phyloP scores from a whole-genome alignment of 2,329 filamentous ascomycete species.

The Cladophialophora bantiana region DNA sequence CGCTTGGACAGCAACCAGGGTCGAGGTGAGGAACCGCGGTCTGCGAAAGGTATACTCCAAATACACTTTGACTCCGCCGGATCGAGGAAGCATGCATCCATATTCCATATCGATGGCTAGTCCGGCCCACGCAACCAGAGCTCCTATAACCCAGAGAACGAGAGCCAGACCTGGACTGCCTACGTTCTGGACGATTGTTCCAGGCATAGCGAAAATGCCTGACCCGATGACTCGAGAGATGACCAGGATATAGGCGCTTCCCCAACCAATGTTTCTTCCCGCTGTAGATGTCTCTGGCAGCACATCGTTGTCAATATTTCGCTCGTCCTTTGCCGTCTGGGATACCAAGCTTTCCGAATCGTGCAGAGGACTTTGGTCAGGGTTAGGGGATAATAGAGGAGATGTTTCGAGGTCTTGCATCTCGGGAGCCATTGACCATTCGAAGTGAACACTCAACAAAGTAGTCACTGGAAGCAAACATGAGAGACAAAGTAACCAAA shows the following conservation, averaged over 20 bases:
- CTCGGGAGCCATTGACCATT: slow-evolving; percentile 11
- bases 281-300: slow-evolving; percentile 65
- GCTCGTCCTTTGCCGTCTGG: slow-evolving; percentile 46
- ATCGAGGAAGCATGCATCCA: slow-evolving; percentile 73
- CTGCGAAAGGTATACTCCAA: slow-evolving; percentile 72
- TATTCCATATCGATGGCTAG: slow-evolving; percentile 70
- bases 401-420: slow-evolving; percentile 34
- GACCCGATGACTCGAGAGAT: slow-evolving; percentile 73
- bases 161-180: slow-evolving; percentile 72
- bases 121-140: slow-evolving; percentile 66
- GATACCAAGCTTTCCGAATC: not conserved
- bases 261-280: slow-evolving; percentile 68
- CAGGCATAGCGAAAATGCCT: slow-evolving; percentile 76
- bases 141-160: slow-evolving; percentile 68
- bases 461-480: not conserved
- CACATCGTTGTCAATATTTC: slow-evolving; percentile 69
- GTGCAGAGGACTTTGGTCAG: slow-evolving; percentile 4
- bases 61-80: slow-evolving; percentile 73
- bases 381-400: slow-evolving; percentile 29
- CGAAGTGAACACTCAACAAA: not conserved
- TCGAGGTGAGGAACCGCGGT: slow-evolving; percentile 70
- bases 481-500: not conserved
- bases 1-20: slow-evolving; percentile 68
- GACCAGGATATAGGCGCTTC: slow-evolving; percentile 70
- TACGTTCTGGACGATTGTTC: slow-evolving; percentile 69